Base-by-base conservation (phyloP, 1,284 basidiomycete genomes). In the Trichosporon faecale region DNA sequence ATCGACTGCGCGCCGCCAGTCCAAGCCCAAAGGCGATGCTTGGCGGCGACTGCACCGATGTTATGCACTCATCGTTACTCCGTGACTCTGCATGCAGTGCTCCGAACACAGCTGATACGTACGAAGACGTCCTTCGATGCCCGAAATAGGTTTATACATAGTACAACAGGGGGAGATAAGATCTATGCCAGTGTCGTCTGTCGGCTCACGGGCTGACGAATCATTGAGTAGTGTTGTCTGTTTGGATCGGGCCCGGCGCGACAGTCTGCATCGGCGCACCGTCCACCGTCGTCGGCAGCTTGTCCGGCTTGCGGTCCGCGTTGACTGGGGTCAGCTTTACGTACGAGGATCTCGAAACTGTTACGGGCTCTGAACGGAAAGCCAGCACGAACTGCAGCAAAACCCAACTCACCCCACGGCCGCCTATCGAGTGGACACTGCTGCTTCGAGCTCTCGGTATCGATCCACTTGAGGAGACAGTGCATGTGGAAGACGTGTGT, bases 401-500 rank as follows among this genome's bases (percentile, higher is more conserved):
- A 40, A 23, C 6, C n/a, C 2, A 7, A 87, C 91, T 76, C 76
- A 96, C 94, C 91, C 95, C 95, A 98, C 4, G 90, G 86, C 77
- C 93, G 86, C 57, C 95, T 86, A 79, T 97, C 95, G 91, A 98
- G 94, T 12, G 95, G 95, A 85, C 95, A 97, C 77, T 94, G 92
- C 76, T 91, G 89, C 80, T 95, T 95, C 40, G 91, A 93, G 16
- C 91, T 88, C 2, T 90, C 86, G 0, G 93, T 94, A 1, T 89
- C 89, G 72, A 97, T 89, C 95, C 95, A 98, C 81, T 96, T 96
- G 75, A 95, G 86, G 14, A 98, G 85, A 84, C 95, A 97, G 82
- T 95, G 93, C 92, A 95, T 93, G 81, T 95, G 94, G 80, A 94
- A 95, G 68, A 96, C 90, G 81, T 97, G 95, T 6, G 90, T 93